Percentiles rank a stretch among this genome's conserved stretches.
phyloP scores from a whole-genome alignment of 2,329 filamentous ascomycete genomes.

The Ophiobolus disseminans region DNA sequence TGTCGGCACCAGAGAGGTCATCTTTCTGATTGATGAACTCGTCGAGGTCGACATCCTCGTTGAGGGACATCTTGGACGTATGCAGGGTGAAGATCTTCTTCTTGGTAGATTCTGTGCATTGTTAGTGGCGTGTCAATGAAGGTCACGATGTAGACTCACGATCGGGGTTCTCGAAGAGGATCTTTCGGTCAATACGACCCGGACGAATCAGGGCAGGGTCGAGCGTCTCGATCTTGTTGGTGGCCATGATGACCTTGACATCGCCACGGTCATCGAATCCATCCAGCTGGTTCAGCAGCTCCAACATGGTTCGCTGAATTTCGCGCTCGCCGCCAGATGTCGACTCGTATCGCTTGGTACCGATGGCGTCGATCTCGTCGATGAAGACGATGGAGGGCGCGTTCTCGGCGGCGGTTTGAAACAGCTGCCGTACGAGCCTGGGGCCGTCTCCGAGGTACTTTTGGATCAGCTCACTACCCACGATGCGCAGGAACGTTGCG shows the following conservation, averaged over 20 bases:
- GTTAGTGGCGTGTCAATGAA: constrained; percentile 53
- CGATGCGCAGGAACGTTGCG: constrained; percentile 95
- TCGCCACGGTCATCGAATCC: constrained; percentile 98
- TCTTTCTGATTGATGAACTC: constrained; percentile 98
- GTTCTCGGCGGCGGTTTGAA: constrained; percentile 94
- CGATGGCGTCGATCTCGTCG: constrained; percentile 98
- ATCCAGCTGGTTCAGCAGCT: constrained; percentile 96
- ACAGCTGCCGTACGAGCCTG: constrained; percentile 92
- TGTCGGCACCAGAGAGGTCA: constrained; percentile 94
- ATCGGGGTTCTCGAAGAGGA: constrained; percentile 77
- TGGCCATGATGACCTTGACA: constrained; percentile 99
- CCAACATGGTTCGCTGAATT: constrained; percentile 97
- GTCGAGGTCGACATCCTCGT: constrained; percentile 95
- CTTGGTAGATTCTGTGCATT: constrained; percentile 82
- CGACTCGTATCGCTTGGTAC: constrained; percentile 97
- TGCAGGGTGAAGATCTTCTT: constrained; percentile 99
- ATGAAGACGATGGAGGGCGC: constrained; percentile 98
- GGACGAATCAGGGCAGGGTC: constrained; percentile 96
- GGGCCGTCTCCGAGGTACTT: constrained; percentile 98
- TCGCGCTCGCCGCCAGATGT: constrained; percentile 96
- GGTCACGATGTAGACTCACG: constrained; percentile 54
- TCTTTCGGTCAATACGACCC: constrained; percentile 98
- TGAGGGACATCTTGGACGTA: constrained; percentile 98
- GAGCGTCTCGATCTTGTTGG: constrained; percentile 98
- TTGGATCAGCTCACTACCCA: constrained; percentile 96